phyloP scores from a whole-genome alignment of 305 asterid genomes.

The Withania somnifera region DNA sequence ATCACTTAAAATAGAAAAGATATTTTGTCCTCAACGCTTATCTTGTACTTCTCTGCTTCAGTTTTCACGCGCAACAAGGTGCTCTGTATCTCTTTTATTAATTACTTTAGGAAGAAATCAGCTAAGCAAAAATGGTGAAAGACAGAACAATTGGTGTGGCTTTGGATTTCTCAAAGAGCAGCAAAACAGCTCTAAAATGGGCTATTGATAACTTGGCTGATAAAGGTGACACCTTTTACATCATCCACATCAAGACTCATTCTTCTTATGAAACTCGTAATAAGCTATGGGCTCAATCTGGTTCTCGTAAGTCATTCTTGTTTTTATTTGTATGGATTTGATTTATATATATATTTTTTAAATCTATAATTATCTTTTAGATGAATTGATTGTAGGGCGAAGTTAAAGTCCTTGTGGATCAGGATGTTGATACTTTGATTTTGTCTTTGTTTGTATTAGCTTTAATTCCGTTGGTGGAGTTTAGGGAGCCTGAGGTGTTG shows the following conservation, averaged over 20 bases:
- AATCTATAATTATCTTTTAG: not conserved
- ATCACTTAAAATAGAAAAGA: too few relatives aligned
- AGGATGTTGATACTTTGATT: not conserved
- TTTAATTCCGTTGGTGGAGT: constrained; percentile 66
- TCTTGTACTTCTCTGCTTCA: not conserved
- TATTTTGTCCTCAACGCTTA: not conserved
- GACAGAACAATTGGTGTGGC: constrained; percentile 48
- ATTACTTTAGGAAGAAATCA: not conserved
- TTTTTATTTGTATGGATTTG: not conserved
- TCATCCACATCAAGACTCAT: constrained; percentile 48
- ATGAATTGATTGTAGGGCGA: not conserved
- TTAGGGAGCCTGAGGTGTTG: constrained; percentile 68
- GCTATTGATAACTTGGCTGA: constrained; percentile 79
- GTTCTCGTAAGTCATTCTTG: constrained; percentile 50
- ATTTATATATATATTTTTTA: not conserved
- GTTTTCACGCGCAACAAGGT: not conserved
- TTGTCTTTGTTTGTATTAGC: constrained; percentile 18
- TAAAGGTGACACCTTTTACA: constrained; percentile 55
- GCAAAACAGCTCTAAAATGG: constrained; percentile 75
- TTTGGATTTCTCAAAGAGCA: constrained; percentile 86
- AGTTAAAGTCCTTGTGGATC: not conserved
- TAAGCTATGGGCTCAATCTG: constrained; percentile 51
- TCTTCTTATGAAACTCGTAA: constrained; percentile 35
- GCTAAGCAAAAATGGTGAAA: constrained; percentile 22
- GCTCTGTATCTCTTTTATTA: not conserved